Base-by-base conservation (phyloP, 805 yeast genomes). In the Nematodospora valgi region DNA sequence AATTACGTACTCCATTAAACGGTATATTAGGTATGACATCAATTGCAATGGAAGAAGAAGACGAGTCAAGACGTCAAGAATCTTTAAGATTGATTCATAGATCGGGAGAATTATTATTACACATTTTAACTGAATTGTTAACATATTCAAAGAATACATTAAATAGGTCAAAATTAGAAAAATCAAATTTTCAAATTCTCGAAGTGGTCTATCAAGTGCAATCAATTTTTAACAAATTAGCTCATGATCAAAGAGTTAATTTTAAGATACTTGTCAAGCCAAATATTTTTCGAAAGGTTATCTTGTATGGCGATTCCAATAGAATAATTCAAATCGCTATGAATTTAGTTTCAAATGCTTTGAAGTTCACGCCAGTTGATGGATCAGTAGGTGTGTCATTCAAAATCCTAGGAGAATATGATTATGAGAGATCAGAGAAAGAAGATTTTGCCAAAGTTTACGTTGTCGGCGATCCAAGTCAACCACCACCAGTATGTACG, bases 11-110 rank as follows among this genome's bases (percentile, higher is more conserved):
- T 0, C 98, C 98, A 2, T 67, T 93, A 43, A 93, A 93, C 57
- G 98, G 98, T 54, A 93, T 93, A 27, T 64, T 93, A 36, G 98
- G 98, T 44, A 86, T 91, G 89, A 86, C 97, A 0, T 84, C 95
- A 2, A 83, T 91, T 38, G 89, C 96, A 5, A 79, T 88, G 85
- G 93, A 85, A 14, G 98, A 93, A 54, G 69, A 68, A 19, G 91
- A 86, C 46, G 69, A 70, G 4, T 58, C 67, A 10, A 78, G 80
- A 45, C 79, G 88, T 10, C 82, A 83, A 48, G 80, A 81, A 32
- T 81, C 89, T 12, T 63, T 89, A 47, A 84, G 83, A 43, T 72
- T 91, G 35, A 89, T 91, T 35, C 86, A 85, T 59, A 74, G 95
- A 51, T 83, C 94, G 19, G 98, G 98, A 24, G 98, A 93, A 59